Conservation (phyloP, 306 rosid genomes). For the Fragaria ananassa region DNA sequence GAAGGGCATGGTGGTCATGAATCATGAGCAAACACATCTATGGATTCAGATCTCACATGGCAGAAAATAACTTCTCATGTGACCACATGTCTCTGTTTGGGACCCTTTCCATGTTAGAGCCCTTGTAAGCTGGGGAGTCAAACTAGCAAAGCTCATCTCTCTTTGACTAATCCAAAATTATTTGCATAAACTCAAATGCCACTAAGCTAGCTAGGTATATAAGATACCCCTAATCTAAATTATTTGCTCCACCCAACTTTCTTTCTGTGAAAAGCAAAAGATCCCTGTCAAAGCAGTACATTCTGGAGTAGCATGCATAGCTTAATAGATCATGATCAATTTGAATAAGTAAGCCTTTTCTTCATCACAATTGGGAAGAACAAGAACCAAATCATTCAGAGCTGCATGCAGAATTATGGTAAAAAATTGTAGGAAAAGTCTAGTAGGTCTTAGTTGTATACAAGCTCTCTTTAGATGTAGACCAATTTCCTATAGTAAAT, state of each 20-base stretch:
- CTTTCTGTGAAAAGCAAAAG: conserved; percentile 24
- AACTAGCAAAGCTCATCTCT: conserved; percentile 39
- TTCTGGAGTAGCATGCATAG: conserved; percentile 1
- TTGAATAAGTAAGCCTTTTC: neutral
- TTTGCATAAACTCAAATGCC: conserved; percentile 24
- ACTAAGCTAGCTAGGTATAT: conserved; percentile 21
- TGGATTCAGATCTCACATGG: conserved; percentile 70
- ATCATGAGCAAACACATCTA: conserved; percentile 27
- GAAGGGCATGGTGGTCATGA: conserved; percentile 50
- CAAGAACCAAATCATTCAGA: conserved; percentile 17
- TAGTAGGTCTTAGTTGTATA: neutral
- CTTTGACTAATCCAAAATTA: conserved; percentile 49
- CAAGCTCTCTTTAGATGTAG: neutral
- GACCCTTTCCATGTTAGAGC: conserved; percentile 59
- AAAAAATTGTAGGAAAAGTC: neutral
- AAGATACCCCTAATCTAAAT: conserved; percentile 17
- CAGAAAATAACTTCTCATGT: conserved; percentile 68
- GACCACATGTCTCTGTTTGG: conserved; percentile 74
- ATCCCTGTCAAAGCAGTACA: conserved; percentile 6
- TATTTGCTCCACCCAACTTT: conserved; percentile 29
- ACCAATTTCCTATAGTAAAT: neutral
- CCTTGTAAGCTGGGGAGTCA: conserved; percentile 62
- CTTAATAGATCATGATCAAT: neutral
- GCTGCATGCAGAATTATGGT: conserved; percentile 28
- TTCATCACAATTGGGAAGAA: neutral